Percentiles rank a stretch among this genome's conserved stretches.
Conservation (phyloP, 805 yeast species). For the Kazachstania taianensis region DNA sequence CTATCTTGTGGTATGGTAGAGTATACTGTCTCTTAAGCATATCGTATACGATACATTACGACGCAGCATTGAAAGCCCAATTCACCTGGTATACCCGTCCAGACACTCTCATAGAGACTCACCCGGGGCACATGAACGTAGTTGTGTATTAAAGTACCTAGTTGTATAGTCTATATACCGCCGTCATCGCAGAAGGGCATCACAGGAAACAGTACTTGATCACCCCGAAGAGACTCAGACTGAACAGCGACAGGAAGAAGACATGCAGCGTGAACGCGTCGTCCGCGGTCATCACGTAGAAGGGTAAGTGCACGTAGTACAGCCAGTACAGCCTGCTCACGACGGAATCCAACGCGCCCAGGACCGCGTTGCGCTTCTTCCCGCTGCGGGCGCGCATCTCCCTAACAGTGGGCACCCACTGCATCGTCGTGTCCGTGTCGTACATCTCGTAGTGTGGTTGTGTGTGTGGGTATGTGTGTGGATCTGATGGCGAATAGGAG, state of each 20-base stretch:
- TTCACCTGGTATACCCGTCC: no score
- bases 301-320: slow-evolving; percentile 37
- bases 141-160: no score
- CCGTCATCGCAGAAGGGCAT: no score
- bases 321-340: slow-evolving; percentile 31
- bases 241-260: slow-evolving; percentile 30
- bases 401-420: slow-evolving; percentile 9
- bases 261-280: slow-evolving; percentile 34
- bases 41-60: no score
- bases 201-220: slow-evolving; percentile 22
- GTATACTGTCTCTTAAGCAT: no score
- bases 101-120: no score
- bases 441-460: not conserved
- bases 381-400: slow-evolving; percentile 9
- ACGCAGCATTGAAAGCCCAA: no score
- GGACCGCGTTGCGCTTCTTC: slow-evolving; percentile 7
- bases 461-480: not conserved
- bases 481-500: not conserved
- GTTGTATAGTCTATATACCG: no score
- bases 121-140: no score
- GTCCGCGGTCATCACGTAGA: slow-evolving; percentile 34
- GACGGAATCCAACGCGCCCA: slow-evolving; percentile 16
- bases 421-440: not conserved
- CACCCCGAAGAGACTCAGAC: slow-evolving; percentile 33
- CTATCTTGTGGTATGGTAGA: no score